Evolutionary conservation across 2,329 filamentous ascomycete species (phyloP), one percentile per base, ranked within the genome.

Genomic region (Endoconidiophora laricicola): DNA sequence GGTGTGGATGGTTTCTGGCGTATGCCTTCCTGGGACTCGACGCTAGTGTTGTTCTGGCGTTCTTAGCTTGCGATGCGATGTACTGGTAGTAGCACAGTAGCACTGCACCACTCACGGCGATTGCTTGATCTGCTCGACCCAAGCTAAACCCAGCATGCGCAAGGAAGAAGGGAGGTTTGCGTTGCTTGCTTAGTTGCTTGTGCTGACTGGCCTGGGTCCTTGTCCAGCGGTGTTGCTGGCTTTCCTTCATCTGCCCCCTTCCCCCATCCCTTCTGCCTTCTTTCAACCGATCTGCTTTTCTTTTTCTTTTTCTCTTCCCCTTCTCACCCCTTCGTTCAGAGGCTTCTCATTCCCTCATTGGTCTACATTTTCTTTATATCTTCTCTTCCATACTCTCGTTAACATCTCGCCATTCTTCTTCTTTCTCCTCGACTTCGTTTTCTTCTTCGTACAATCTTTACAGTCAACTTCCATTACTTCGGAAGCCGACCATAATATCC

Each of bases 241-340:
- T 50, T 50, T 45, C 46, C 57, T 58, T 59, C 52, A 54, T 50
- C 38, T 54, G 49, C 48, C 42, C 42, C 48, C 48, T 42, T 44
- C 48, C 46, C 52, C 43, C 46, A 37, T 39, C 39, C 22, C 44
- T 38, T 51, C 20, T 29, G 33, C 48, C 42, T 48, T 48, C 50
- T 41, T 50, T 41, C 37, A 22, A 59, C 55, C 60, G 49, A 52
- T 54, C 52, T 52, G 46, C 55, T 40, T 49, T 58, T 53, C 49
- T 56, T 49, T 53, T 54, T 54, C 37, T 54, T 56, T 49, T 54
- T 59, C 54, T 55, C 55, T 58, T 57, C 55, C 60, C 56, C 58
- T 52, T 54, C 54, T 44, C 46, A 57, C 55, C 55, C 51, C 55
- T 42, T 48, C 23, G 33, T 50, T 47, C 42, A 47, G 45, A 52